phyloP scores from a whole-genome alignment of 78 protist species.

The Tieghemostelium lacteum region DNA sequence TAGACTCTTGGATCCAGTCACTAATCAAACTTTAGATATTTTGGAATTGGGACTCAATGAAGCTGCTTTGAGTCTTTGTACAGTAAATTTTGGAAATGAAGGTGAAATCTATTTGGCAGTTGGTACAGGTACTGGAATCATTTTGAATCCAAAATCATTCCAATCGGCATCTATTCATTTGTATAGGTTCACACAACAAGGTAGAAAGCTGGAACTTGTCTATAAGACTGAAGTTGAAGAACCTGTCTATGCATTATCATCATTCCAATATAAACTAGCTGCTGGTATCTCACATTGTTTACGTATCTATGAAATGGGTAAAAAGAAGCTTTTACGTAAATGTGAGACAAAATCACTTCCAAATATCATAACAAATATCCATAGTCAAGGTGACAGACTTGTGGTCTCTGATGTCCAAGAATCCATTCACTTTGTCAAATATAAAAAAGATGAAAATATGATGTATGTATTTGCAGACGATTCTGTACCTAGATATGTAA shows the following conservation, averaged over 20 bases:
- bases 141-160: conserved; percentile 70
- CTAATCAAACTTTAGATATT: conserved; percentile 65
- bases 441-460: conserved; percentile 81
- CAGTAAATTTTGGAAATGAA: conserved; percentile 67
- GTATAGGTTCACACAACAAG: conserved; percentile 72
- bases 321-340: conserved; percentile 93
- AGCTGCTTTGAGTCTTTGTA: conserved; percentile 83
- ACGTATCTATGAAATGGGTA: conserved; percentile 95
- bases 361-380: conserved; percentile 54
- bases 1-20: conserved; percentile 85
- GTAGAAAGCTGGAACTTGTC: conserved; percentile 69
- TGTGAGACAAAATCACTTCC: conserved; percentile 89
- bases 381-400: conserved; percentile 87
- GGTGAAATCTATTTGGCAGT: conserved; percentile 88
- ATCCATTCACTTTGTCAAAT: conserved; percentile 87
- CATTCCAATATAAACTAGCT: conserved; percentile 90
- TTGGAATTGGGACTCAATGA: conserved; percentile 89
- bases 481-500: conserved; percentile 92
- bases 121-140: conserved; percentile 90
- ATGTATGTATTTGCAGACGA: conserved; percentile 95
- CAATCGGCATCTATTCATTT: conserved; percentile 77
- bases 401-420: conserved; percentile 93
- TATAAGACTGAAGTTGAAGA: conserved; percentile 93
- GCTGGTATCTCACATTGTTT: conserved; percentile 91
- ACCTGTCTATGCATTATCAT: conserved; percentile 89